Evolutionary conservation across 192 early-diverging fungal genomes (phyloP).

Genomic region (Chytriomyces sp.): DNA sequence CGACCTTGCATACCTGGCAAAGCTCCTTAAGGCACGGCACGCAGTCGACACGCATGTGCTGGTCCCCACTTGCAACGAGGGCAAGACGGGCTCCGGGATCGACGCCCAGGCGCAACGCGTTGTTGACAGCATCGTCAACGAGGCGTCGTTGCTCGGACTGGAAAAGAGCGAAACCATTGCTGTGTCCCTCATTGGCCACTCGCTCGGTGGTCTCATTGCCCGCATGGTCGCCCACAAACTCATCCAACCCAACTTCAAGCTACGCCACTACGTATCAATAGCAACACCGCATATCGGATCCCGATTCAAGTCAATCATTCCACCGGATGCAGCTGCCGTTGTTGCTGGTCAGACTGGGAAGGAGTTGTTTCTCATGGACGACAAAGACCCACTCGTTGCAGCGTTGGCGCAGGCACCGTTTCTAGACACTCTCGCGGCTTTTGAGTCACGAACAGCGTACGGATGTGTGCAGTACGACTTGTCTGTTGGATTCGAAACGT

Average conservation of each 20-base stretch:
- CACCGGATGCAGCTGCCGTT: neutral
- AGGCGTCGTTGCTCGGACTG: neutral
- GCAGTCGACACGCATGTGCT: neutral
- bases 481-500: conserved; percentile 6
- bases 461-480: conserved; percentile 11
- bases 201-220: conserved; percentile 11
- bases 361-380: conserved; percentile 1
- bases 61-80: conserved; percentile 8
- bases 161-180: neutral
- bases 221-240: neutral
- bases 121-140: neutral
- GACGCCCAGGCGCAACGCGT: conserved; percentile 8
- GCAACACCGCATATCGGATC: conserved; percentile 25
- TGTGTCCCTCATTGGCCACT: conserved; percentile 11
- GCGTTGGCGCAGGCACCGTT: neutral
- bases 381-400: neutral
- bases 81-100: neutral
- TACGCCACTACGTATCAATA: conserved; percentile 2
- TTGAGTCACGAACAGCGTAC: conserved; percentile 9
- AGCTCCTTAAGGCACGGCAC: neutral
- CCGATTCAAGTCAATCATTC: neutral
- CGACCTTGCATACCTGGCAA: conserved; percentile 3
- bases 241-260: neutral
- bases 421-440: neutral
- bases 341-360: conserved; percentile 1